Conservation (phyloP, 2,329 filamentous ascomycete species). For the Davidsoniella eucalypti region DNA sequence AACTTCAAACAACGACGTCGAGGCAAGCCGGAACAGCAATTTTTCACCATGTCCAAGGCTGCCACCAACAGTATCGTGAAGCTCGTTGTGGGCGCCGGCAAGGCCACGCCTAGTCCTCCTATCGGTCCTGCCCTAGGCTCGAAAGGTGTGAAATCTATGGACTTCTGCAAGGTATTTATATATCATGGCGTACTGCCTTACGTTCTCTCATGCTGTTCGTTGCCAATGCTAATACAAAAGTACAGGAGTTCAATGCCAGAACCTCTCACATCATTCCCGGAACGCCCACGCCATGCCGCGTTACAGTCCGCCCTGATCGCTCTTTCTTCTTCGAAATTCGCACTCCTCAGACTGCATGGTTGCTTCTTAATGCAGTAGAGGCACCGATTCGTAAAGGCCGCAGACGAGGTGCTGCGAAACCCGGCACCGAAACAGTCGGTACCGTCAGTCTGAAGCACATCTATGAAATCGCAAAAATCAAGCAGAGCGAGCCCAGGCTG, state of each 20-base stretch:
- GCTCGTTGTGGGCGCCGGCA: slow-evolving; percentile 89
- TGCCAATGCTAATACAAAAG: neutral
- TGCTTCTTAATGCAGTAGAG: slow-evolving; percentile 70
- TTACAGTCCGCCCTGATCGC: slow-evolving; percentile 83
- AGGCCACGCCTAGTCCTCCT: slow-evolving; percentile 85
- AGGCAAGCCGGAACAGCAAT: neutral
- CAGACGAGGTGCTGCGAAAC: slow-evolving; percentile 59
- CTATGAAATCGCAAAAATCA: slow-evolving; percentile 96
- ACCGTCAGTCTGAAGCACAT: slow-evolving; percentile 85
- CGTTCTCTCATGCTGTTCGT: neutral
- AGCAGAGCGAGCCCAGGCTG: slow-evolving; percentile 60
- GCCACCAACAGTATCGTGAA: slow-evolving; percentile 68
- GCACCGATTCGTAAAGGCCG: slow-evolving; percentile 60
- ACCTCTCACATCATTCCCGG: slow-evolving; percentile 71
- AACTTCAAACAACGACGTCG: too few species aligned
- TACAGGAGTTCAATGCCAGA: slow-evolving; percentile 91
- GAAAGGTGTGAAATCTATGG: slow-evolving; percentile 98
- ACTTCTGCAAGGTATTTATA: slow-evolving; percentile 79
- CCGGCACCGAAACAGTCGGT: slow-evolving; percentile 64
- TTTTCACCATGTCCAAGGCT: slow-evolving; percentile 34
- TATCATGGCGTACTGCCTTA: neutral
- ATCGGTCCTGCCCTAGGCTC: slow-evolving; percentile 91
- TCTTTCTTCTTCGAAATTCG: slow-evolving; percentile 86
- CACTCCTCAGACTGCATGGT: slow-evolving; percentile 83
- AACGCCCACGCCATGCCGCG: slow-evolving; percentile 76